Evolutionary conservation across 2,329 filamentous ascomycete species (phyloP).

Genomic region (Onygenales sp.): DNA sequence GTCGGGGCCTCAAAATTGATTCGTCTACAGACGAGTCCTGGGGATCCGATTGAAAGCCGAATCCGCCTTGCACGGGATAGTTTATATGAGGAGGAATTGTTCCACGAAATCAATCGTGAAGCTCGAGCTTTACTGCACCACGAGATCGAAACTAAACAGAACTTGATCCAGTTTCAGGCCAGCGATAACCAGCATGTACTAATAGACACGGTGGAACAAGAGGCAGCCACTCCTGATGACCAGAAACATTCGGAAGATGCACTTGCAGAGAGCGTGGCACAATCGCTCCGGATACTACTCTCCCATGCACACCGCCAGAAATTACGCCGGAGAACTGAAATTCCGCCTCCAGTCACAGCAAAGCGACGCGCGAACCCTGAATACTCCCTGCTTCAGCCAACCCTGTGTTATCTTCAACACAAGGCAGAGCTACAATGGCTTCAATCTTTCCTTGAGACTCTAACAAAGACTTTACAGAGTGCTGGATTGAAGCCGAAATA

Average conservation of each 20-base stretch:
- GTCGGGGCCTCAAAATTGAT: slow-evolving; percentile 43
- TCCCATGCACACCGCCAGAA: slow-evolving; percentile 70
- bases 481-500: slow-evolving; percentile 24
- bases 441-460: slow-evolving; percentile 22
- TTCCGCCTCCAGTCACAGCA: slow-evolving; percentile 47
- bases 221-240: slow-evolving; percentile 32
- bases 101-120: slow-evolving; percentile 80
- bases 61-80: slow-evolving; percentile 39
- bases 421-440: slow-evolving; percentile 25
- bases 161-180: slow-evolving; percentile 47
- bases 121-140: slow-evolving; percentile 62
- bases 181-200: slow-evolving; percentile 49
- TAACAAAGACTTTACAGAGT: slow-evolving; percentile 22
- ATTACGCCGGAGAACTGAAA: slow-evolving; percentile 55
- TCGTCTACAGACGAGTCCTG: slow-evolving; percentile 10
- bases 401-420: slow-evolving; percentile 47
- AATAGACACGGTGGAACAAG: slow-evolving; percentile 57
- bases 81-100: slow-evolving; percentile 62
- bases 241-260: slow-evolving; percentile 17
- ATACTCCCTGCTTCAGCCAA: slow-evolving; percentile 50
- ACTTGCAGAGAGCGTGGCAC: slow-evolving; percentile 56
- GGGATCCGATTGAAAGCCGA: slow-evolving; percentile 26
- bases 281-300: slow-evolving; percentile 66
- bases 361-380: slow-evolving; percentile 41
- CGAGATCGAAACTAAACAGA: slow-evolving; percentile 55